These are phyloP conservation scores for Arthrobotrys sphaeroides DNA, from an alignment of 2,329 filamentous ascomycete species.

Conservation along the genomic window DNA sequence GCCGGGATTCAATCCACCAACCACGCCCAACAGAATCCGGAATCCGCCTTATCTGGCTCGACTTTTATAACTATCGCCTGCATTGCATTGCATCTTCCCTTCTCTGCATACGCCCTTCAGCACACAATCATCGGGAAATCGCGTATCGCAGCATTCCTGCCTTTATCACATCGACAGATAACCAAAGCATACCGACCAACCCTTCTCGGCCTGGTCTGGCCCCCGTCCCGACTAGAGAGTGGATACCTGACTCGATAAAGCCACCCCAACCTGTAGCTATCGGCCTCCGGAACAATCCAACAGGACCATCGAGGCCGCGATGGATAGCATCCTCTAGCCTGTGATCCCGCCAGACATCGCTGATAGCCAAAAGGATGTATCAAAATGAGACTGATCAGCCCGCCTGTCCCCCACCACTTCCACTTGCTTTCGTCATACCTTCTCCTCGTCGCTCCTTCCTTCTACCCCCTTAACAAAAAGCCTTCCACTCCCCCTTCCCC, in stretches of 20 bases:
- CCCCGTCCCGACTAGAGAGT: not conserved
- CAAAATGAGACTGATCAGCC: slow-evolving; percentile 53
- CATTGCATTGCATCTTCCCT: not conserved
- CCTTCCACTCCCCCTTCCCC: not conserved
- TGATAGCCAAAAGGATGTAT: slow-evolving; percentile 34
- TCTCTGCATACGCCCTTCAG: not conserved
- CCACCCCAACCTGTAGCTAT: not conserved
- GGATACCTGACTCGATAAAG: not conserved
- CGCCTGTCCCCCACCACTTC: slow-evolving; percentile 34
- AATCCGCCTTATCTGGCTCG: not conserved
- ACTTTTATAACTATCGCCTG: no score
- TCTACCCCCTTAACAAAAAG: slow-evolving; percentile 29
- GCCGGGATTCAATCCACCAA: no score
- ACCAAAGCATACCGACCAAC: no score
- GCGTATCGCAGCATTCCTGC: slow-evolving; percentile 25
- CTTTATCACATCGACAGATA: slow-evolving; percentile 2
- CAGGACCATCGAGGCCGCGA: no score
- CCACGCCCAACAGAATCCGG: slow-evolving; percentile 10
- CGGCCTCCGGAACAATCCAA: not conserved
- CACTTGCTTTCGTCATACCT: slow-evolving; percentile 30
- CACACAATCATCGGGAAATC: slow-evolving; percentile 26
- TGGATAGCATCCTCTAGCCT: not conserved
- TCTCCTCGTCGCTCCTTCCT: slow-evolving; percentile 33
- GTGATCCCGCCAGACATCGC: not conserved
- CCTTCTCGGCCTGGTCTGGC: no score